phyloP scores from a whole-genome alignment of 192 early-diverging fungal genomes.

The Linnemannia hyalina region DNA sequence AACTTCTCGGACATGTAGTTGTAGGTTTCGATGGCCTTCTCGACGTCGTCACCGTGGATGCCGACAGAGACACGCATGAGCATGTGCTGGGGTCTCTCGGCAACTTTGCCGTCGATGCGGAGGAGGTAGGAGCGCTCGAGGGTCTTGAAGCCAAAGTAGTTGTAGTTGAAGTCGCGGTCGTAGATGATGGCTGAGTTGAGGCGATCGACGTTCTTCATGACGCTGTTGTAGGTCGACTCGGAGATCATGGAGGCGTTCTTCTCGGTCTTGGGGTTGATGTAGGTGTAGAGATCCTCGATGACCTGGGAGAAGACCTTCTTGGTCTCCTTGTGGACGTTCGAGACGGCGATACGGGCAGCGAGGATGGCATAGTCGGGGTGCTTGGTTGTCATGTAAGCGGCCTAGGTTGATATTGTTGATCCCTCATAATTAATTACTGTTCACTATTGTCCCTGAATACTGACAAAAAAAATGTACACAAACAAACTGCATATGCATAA shows the following conservation, averaged over 20 bases:
- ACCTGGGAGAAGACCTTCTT: constrained; percentile 88
- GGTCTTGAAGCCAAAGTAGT: constrained; percentile 99
- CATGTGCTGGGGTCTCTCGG: constrained; percentile 97
- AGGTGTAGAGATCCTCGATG: constrained; percentile 87
- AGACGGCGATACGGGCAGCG: constrained; percentile 97
- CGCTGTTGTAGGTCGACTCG: constrained; percentile 74
- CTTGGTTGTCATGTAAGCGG: constrained; percentile 91
- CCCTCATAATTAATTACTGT: background rate
- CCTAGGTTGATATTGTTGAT: constrained; percentile 60
- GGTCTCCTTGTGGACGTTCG: constrained; percentile 94
- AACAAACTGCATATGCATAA: background rate
- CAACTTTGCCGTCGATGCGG: constrained; percentile 86
- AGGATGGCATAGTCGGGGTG: constrained; percentile 98
- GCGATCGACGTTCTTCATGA: constrained; percentile 80
- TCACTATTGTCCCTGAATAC: background rate
- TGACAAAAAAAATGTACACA: background rate
- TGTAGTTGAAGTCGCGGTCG: constrained; percentile 97
- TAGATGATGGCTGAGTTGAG: constrained; percentile 98
- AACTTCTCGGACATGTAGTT: constrained; percentile 91
- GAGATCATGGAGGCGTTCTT: constrained; percentile 94
- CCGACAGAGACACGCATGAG: constrained; percentile 98
- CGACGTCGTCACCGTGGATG: constrained; percentile 94
- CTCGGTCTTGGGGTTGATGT: constrained; percentile 91
- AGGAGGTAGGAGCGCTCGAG: constrained; percentile 97
- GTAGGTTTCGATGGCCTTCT: constrained; percentile 95